These are phyloP conservation scores for Backusella westeae DNA, from an alignment of 192 early-diverging fungal genomes.

Conservation along the genomic window DNA sequence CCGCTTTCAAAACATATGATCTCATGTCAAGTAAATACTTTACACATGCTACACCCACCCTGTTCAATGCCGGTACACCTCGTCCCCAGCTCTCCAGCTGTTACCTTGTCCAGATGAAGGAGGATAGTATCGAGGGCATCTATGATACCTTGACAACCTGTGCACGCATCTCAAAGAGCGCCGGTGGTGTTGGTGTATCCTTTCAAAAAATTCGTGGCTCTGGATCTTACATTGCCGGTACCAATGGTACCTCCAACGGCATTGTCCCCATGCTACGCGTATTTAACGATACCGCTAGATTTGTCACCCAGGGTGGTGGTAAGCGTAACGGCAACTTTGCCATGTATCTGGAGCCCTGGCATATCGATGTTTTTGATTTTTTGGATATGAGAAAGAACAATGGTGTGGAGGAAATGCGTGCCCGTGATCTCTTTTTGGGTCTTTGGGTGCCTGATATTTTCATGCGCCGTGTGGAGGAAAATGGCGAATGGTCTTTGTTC, in stretches of 20 bases:
- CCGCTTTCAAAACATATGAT: constrained; percentile 89
- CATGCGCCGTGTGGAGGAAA: constrained; percentile 90
- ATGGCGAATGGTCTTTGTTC: constrained; percentile 92
- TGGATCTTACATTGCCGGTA: constrained; percentile 96
- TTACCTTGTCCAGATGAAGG: constrained; percentile 91
- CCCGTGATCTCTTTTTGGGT: constrained; percentile 94
- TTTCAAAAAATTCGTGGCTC: constrained; percentile 93
- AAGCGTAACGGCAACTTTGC: constrained; percentile 96
- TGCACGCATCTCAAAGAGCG: constrained; percentile 94
- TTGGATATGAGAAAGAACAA: constrained; percentile 95
- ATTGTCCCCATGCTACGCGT: constrained; percentile 97
- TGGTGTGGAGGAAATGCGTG: constrained; percentile 93
- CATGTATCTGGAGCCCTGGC: constrained; percentile 98
- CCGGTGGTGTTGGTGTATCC: constrained; percentile 93
- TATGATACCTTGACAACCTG: constrained; percentile 95
- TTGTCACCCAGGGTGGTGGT: constrained; percentile 97
- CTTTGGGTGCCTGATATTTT: constrained; percentile 97
- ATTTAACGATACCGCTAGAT: constrained; percentile 96
- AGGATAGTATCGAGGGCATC: constrained; percentile 96
- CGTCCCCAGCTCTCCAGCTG: constrained; percentile 92
- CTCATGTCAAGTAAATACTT: constrained; percentile 93
- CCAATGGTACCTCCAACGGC: constrained; percentile 95
- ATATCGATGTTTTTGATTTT: constrained; percentile 94
- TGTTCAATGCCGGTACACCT: constrained; percentile 98
- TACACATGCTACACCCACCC: constrained; percentile 93